These are phyloP conservation scores for Camelina neglecta DNA, from an alignment of 345 rosid species.

Conservation along the genomic window DNA sequence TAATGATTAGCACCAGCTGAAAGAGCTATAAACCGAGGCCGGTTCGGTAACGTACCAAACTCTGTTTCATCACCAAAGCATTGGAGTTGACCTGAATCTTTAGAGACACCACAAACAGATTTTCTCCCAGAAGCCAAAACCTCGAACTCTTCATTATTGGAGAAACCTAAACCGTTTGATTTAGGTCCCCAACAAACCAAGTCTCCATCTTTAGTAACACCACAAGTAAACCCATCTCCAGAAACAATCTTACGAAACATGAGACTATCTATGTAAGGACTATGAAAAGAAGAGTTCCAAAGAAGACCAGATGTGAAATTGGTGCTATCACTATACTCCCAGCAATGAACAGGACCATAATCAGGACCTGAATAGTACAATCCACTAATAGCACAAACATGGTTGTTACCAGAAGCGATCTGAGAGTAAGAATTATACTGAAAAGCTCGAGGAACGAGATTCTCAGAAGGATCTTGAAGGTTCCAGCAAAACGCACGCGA, in stretches of 20 bases:
- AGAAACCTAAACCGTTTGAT: slow-evolving; percentile 52
- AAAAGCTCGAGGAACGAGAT: slow-evolving; percentile 69
- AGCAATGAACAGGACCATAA: slow-evolving; percentile 47
- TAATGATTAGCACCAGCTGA: slow-evolving; percentile 76
- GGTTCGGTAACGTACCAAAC: slow-evolving; percentile 46
- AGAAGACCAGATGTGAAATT: slow-evolving; percentile 34
- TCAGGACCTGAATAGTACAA: slow-evolving; percentile 45
- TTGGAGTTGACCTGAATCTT: slow-evolving; percentile 54
- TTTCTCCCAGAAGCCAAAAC: slow-evolving; percentile 69
- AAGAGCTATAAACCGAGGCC: slow-evolving; percentile 60
- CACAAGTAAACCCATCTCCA: slow-evolving; percentile 95
- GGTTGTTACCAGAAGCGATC: slow-evolving; percentile 45
- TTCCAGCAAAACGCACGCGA: slow-evolving; percentile 83
- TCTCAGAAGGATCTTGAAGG: slow-evolving; percentile 48
- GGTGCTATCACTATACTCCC: slow-evolving; percentile 40
- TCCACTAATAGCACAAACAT: slow-evolving; percentile 49
- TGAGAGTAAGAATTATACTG: slow-evolving; percentile 55
- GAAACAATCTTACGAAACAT: slow-evolving; percentile 70
- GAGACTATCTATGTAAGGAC: slow-evolving; percentile 54
- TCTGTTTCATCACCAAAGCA: slow-evolving; percentile 77
- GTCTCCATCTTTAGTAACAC: slow-evolving; percentile 66
- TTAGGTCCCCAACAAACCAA: slow-evolving; percentile 91
- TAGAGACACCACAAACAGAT: slow-evolving; percentile 74
- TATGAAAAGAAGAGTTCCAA: slow-evolving; percentile 49
- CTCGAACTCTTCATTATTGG: slow-evolving; percentile 45